Percentiles rank a stretch among this genome's conserved stretches.
These are phyloP conservation scores for Macadamia tetraphylla DNA, from an alignment of 164 flowering plant species.

Conservation along the genomic window DNA sequence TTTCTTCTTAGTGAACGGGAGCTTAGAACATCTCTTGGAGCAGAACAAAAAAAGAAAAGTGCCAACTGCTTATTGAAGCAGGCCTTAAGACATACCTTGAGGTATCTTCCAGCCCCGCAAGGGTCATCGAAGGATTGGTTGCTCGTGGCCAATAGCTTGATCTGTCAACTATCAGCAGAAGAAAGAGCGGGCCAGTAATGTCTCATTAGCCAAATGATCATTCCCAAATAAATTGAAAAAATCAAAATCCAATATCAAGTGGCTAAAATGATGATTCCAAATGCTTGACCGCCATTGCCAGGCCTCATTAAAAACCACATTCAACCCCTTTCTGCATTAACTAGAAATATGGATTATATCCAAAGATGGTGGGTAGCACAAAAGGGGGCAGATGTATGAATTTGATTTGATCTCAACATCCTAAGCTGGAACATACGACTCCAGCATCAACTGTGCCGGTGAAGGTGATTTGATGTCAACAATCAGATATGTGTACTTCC, in stretches of 20 bases:
- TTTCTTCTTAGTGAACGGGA: too few species aligned
- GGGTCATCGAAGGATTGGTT: too few species aligned
- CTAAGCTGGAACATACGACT: conserved; percentile 79
- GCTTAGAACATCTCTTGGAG: too few species aligned
- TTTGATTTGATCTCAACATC: background rate
- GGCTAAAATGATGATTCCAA: background rate
- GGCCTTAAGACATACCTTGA: too few species aligned
- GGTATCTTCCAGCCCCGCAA: too few species aligned
- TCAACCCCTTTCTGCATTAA: background rate
- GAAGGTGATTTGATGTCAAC: conserved; percentile 73
- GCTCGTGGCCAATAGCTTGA: too few species aligned
- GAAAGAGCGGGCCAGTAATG: too few species aligned
- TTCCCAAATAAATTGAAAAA: background rate
- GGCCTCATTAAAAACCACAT: background rate
- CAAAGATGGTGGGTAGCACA: background rate
- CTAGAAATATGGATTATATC: background rate
- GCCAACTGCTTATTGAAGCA: too few species aligned
- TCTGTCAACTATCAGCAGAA: too few species aligned
- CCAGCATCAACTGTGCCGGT: conserved; percentile 60
- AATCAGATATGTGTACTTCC: conserved; percentile 79
- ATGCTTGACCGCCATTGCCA: too few species aligned
- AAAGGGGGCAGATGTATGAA: background rate
- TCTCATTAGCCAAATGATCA: background rate
- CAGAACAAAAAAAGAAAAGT: too few species aligned
- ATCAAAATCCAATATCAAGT: background rate